Base-by-base conservation (phyloP, 2,329 filamentous ascomycete species). In the Bisporella sp. region DNA sequence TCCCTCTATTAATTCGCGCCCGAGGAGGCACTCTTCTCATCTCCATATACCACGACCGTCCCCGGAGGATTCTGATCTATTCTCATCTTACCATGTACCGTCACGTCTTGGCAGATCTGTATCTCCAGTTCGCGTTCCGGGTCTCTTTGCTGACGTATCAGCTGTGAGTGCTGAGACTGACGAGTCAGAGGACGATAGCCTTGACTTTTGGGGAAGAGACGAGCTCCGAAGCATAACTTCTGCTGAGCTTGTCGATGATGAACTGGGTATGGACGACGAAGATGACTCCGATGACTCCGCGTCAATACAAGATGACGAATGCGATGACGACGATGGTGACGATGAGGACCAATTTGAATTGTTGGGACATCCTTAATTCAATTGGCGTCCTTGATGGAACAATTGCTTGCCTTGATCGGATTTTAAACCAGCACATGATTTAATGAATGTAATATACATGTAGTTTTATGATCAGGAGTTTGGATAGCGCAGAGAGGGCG, bases 111-210 rank as follows among this genome's bases (percentile, higher is more conserved):
- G 54, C 29, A 57, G 64, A 58, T 67, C 64, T n/a, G 58, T 64
- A 1, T 67, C 64, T 41, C 64, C 64, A 12, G 42, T 63, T 53
- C 41, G 65, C 61, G 45, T 64, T 54, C 57, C 41, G 58, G 59
- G 66, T 56, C 60, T 63, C 31, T 57, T 61, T 28, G 54, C 55
- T 31, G 52, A 49, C 6, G 8, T 51, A 6, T 33, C 46, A 4
- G 46, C 47, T 9, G 61, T 66, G 7, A 71, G 71, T 5, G 71
- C 72, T 2, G 68, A 69, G 21, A 73, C 74, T 2, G 74, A 78
- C 21, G 71, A 69, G n/a, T 71, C 70, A 4, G 73, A 76, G 2
- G 74, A 74, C 21, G 75, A 76, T 1, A 75, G 76, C 1, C 68
- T 69, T 13, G 72, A 74, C 13, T 72, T 74, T 49, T 70, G 68